Conservation (phyloP, 2,329 filamentous ascomycete species). For the Fusarium nanum region DNA sequence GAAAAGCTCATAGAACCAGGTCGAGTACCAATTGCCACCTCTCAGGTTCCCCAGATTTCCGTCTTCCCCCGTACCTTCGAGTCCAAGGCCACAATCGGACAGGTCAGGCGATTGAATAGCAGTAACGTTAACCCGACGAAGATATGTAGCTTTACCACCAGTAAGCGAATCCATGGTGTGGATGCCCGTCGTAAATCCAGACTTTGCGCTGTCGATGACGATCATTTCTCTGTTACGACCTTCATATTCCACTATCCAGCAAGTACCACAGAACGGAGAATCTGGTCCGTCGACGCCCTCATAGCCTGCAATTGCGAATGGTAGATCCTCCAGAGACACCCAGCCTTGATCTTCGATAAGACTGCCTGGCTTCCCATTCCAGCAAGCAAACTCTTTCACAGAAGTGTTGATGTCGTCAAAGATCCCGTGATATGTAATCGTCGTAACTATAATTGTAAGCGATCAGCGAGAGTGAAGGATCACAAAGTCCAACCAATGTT, state of each 20-base stretch:
- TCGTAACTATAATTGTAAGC: neutral
- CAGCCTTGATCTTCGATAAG: neutral
- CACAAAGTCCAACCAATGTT: fast-evolving
- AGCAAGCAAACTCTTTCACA: neutral
- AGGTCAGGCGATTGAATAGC: neutral
- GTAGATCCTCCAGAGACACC: fast-evolving
- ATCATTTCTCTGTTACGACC: fast-evolving
- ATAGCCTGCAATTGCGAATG: fast-evolving
- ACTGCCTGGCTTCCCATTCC: neutral
- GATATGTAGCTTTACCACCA: fast-evolving
- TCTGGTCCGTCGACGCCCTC: neutral
- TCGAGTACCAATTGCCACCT: neutral
- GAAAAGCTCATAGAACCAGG: neutral
- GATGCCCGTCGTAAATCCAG: fast-evolving
- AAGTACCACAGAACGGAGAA: neutral
- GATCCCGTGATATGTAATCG: neutral
- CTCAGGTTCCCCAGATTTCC: neutral
- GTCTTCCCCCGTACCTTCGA: fast-evolving
- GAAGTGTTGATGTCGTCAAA: neutral
- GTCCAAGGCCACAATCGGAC: neutral
- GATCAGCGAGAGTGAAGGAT: fast-evolving
- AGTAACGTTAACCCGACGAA: fast-evolving
- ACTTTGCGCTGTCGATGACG: neutral
- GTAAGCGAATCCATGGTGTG: fast-evolving
- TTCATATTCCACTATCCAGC: fast-evolving